Conservation (phyloP, 108 stramenopile genomes). For the Skeletonema grethae region DNA sequence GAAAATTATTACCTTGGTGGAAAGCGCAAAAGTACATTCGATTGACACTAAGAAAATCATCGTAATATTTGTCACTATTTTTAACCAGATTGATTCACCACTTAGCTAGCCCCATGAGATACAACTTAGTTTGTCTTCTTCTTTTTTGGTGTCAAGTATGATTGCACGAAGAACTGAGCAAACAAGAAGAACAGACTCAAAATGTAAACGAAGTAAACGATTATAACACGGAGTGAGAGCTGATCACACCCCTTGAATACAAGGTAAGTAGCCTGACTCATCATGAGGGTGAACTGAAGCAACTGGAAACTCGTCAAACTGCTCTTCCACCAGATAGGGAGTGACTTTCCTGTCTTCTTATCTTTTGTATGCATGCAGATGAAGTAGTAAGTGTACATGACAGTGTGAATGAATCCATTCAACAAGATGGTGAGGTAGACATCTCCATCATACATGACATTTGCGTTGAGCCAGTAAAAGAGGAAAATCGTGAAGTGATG, state of each 20-base stretch:
- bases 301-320: constrained; percentile 93
- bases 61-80: background rate
- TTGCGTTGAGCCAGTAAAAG: constrained; percentile 97
- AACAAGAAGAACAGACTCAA: constrained; percentile 94
- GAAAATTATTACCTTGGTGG: background rate
- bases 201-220: constrained; percentile 94
- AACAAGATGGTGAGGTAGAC: constrained; percentile 94
- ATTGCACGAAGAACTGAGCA: constrained; percentile 94
- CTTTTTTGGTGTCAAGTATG: constrained; percentile 92
- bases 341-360: constrained; percentile 81
- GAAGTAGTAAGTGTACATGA: constrained; percentile 99
- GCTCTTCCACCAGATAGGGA: constrained; percentile 98
- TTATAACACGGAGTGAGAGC: constrained; percentile 66
- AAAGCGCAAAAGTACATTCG: background rate
- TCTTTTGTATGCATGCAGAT: constrained; percentile 98
- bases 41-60: background rate
- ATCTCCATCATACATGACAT: constrained; percentile 94
- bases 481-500: constrained; percentile 99
- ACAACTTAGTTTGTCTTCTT: constrained; percentile 21
- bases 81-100: background rate
- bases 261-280: constrained; percentile 92
- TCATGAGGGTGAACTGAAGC: constrained; percentile 98
- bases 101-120: background rate
- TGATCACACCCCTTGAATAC: constrained; percentile 67
- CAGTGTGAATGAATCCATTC: constrained; percentile 99